Evolutionary conservation across 768 basidiomycete species (phyloP).

Genomic region (Sporobolomyces phaffii): DNA sequence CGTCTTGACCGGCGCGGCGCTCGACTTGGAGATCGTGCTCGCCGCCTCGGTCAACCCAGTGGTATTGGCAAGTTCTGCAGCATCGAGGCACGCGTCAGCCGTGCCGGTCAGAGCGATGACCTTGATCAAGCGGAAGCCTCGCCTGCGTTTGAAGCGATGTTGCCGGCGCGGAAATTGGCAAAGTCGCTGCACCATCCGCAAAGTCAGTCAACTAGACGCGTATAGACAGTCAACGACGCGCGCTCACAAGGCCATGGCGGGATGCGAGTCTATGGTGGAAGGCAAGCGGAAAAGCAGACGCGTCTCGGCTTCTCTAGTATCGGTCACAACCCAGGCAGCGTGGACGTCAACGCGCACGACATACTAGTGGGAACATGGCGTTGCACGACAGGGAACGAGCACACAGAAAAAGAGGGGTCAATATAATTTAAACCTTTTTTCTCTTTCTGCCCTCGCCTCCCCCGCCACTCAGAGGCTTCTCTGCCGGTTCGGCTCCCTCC

Average conservation of each 20-base stretch:
- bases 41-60: not conserved
- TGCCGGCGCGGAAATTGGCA: constrained; percentile 12
- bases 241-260: constrained; percentile 4
- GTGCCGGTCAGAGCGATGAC: not conserved
- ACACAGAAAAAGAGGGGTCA: too few species aligned
- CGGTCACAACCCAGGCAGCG: too few species aligned
- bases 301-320: too few species aligned
- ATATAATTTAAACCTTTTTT: constrained; percentile 5
- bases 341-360: too few species aligned
- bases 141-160: constrained; percentile 13
- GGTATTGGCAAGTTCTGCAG: not conserved
- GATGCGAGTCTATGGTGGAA: too few species aligned
- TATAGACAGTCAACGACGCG: not conserved
- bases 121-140: not conserved
- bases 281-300: not conserved
- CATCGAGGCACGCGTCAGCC: not conserved
- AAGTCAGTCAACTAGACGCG: not conserved
- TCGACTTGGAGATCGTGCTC: not conserved
- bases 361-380: too few species aligned
- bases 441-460: constrained; percentile 25
- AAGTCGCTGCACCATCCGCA: not conserved
- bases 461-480: constrained; percentile 9
- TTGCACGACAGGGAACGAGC: too few species aligned
- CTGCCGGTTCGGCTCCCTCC: not conserved
- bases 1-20: not conserved